Conservation (phyloP, 345 rosid species). For the Turritis glabra region DNA sequence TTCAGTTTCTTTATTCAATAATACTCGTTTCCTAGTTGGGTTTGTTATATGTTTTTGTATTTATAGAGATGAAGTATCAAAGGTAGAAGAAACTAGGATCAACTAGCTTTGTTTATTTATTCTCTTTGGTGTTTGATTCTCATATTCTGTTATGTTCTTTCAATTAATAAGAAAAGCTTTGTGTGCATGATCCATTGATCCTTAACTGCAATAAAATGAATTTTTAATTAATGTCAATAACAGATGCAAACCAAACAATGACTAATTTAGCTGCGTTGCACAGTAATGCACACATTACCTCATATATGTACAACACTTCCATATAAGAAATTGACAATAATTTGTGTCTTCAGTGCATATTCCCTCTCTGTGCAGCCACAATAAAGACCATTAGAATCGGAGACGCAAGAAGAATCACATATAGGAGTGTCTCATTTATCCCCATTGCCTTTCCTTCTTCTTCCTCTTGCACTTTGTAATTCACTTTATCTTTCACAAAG, state of each 20-base stretch:
- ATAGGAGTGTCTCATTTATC: constrained; percentile 59
- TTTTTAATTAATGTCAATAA: background rate
- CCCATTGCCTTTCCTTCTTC: constrained; percentile 41
- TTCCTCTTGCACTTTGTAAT: constrained; percentile 39
- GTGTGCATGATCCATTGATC: constrained; percentile 5
- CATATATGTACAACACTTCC: constrained; percentile 24
- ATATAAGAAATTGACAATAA: constrained; percentile 25
- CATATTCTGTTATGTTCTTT: constrained; percentile 4
- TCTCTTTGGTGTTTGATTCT: constrained; percentile 6
- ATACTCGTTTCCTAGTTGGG: background rate
- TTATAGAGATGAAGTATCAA: constrained; percentile 5
- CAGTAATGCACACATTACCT: constrained; percentile 25
- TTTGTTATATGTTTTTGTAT: constrained; percentile 9
- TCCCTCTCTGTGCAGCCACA: constrained; percentile 57
- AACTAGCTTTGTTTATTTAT: constrained; percentile 7
- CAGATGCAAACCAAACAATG: background rate
- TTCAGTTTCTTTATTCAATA: background rate
- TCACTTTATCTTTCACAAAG: constrained; percentile 54
- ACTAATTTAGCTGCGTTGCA: constrained; percentile 15
- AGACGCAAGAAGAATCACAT: constrained; percentile 64
- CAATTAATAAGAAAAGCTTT: constrained; percentile 1
- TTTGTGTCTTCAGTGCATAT: constrained; percentile 23
- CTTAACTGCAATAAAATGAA: constrained; percentile 10
- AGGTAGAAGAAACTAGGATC: constrained; percentile 6
- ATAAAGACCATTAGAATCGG: constrained; percentile 61